Percentiles rank a stretch among this genome's conserved stretches.
Conservation (phyloP, 2,329 filamentous ascomycete genomes). For the Lachnellula occidentalis region DNA sequence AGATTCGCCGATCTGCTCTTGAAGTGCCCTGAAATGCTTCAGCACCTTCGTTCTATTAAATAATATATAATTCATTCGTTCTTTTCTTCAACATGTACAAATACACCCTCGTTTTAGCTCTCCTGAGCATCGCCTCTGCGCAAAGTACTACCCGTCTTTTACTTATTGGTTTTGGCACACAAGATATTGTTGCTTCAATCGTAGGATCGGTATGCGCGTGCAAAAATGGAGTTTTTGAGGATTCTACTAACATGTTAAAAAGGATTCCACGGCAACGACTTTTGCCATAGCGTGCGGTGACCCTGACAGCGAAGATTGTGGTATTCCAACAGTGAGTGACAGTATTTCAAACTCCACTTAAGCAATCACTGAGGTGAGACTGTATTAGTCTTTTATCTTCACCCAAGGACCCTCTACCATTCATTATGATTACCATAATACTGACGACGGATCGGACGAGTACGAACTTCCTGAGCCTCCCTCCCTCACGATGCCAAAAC, state of each 20-base stretch:
- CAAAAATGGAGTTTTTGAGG: background rate
- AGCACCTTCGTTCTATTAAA: background rate
- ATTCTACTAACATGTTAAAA: background rate
- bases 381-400: constrained; percentile 12
- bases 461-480: background rate
- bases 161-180: constrained; percentile 3
- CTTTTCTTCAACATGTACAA: constrained; percentile 6
- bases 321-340: constrained; percentile 9
- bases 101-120: constrained; percentile 2
- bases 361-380: background rate
- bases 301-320: constrained; percentile 9
- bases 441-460: background rate
- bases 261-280: constrained; percentile 20
- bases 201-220: constrained; percentile 7
- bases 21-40: background rate
- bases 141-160: constrained; percentile 4
- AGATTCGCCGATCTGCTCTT: background rate
- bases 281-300: constrained; percentile 12
- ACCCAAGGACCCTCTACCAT: constrained; percentile 25
- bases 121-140: constrained; percentile 1
- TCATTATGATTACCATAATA: constrained; percentile 1
- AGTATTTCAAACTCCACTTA: background rate
- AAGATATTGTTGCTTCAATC: constrained; percentile 12
- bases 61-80: background rate
- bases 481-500: background rate